Evolutionary conservation across 371 early-diverging fungal species (phyloP), one percentile per base, ranked within the genome.

Genomic region (Conidiobolus incongruus): DNA sequence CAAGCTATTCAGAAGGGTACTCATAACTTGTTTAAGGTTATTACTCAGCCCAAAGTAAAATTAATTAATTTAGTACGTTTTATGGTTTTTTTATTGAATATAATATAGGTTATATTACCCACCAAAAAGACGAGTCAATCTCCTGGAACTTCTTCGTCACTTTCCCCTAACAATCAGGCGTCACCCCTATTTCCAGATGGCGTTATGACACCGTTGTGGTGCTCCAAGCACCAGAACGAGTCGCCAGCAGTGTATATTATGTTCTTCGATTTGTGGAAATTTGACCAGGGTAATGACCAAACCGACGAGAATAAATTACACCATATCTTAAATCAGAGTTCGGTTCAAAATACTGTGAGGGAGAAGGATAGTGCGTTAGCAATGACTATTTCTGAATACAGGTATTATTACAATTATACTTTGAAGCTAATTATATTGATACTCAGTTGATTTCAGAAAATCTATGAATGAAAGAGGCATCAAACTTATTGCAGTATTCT

Each of bases 131-230:
- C 16, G 16, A 21, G 17, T 43, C 44, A 2, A 4, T 15, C 21
- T 11, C 10, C 4, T 11, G 32, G 21, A 24, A 40, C 46, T 29
- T 47, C 47, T 39, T 51, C 75, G 1, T 47, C 65, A 1, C 54
- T 85, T 4, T 82, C 84, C 5, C 88, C 88, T 0, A 56, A 71
- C 1, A 64, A 61, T 8, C 58, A 65, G 7, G 54, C 63, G 3
- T 85, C 86, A 5, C 77, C 79, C 0, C 49, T 84, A 30, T 63
- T 71, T 60, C 89, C 89, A 0, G 85, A 84, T 53, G 86, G 86
- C 15, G 53, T 85, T 22, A 71, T 88, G 56, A 59, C 72, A 0
- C 70, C 82, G 1, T 38, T 55, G 7, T 88, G 83, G 83, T 51
- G 81, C 15, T 53, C 55, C 21, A 66, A 70, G 48, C 80, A 85